A percentile compares a stretch with the other conserved stretches of the same genome.
Evolutionary conservation across 2,329 filamentous ascomycete genomes (phyloP).

Genomic region (Bimuria novae-zelandiae): DNA sequence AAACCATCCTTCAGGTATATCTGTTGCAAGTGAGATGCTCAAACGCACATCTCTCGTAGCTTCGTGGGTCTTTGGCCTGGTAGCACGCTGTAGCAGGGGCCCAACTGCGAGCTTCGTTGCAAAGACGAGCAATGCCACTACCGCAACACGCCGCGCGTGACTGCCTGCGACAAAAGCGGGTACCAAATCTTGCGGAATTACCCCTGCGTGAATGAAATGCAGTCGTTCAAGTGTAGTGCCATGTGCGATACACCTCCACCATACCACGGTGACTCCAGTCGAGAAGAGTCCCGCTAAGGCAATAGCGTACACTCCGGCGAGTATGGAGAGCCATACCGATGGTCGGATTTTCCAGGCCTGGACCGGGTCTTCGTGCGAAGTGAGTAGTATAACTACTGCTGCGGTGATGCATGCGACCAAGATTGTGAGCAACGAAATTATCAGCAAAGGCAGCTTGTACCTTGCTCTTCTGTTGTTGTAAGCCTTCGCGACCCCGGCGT

Average conservation of each 20-base stretch:
- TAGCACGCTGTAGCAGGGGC: constrained; percentile 17
- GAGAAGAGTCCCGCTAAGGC: constrained; percentile 15
- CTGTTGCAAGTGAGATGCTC: constrained; percentile 14
- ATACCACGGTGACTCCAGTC: constrained; percentile 18
- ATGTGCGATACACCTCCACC: constrained; percentile 21
- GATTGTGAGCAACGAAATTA: constrained; percentile 7
- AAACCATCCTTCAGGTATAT: constrained; percentile 19
- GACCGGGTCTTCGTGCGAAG: constrained; percentile 12
- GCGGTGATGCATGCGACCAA: constrained; percentile 9
- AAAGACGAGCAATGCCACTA: constrained; percentile 12
- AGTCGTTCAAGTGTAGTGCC: constrained; percentile 21
- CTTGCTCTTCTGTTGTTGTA: neutral
- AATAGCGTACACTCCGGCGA: constrained; percentile 16
- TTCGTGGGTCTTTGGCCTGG: neutral
- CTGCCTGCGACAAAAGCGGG: constrained; percentile 14
- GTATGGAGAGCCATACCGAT: constrained; percentile 14
- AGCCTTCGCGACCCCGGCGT: neutral
- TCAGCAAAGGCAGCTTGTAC: constrained; percentile 10
- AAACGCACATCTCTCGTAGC: constrained; percentile 9
- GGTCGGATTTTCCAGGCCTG: constrained; percentile 15
- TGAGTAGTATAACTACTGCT: constrained; percentile 13
- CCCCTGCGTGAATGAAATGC: constrained; percentile 13
- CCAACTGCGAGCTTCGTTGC: constrained; percentile 15
- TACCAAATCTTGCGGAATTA: constrained; percentile 8
- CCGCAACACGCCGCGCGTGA: constrained; percentile 17